Evolutionary conservation across 2,329 filamentous ascomycete species (phyloP), one percentile per base, ranked within the genome.

Genomic region (Emergomyces africanus): DNA sequence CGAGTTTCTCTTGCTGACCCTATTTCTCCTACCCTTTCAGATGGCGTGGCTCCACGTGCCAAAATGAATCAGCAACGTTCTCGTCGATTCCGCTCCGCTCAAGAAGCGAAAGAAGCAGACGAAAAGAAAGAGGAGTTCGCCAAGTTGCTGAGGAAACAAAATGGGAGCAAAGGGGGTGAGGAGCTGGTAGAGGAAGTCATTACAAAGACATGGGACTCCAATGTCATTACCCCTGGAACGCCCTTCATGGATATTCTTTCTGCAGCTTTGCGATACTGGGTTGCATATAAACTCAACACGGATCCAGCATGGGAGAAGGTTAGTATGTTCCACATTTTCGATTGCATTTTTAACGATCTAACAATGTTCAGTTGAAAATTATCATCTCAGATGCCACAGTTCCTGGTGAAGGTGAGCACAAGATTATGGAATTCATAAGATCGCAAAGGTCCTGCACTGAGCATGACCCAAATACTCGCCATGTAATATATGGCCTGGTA

Each of bases 1-100:
- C 53, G 51, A 60, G 15, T 44, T 35, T 18, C 20, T 35, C 49
- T 39, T 54, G 39, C 18, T 54, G 39, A 59, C 57, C 57, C 71
- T 78, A 61, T 74, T 60, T 30, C 28, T 15, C 28, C 50, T 59
- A 50, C 56, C 49, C 55, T 60, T 51, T 42, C 62, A 90, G 94
- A 99, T 76, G 94, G 94, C 71, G 94, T 99, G 64, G 94, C 94
- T 4, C 95, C 94, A 53, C 88, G 94, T 72, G 95, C 95, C 61
- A 99, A 99, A 76, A 99, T 99, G 94, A 99, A 99, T 72, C 95
- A 99, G 72, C 94, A 99, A 76, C 89, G 94, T 62, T 95, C 94
- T 48, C 84, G 94, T 73, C 89, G 94, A 68, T 99, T 99, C 76
- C 87, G 94, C 62, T 88, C 92, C 25, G 94, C 91, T 1, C 90